Evolutionary conservation across 805 yeast genomes (phyloP).

Genomic region (Metschnikowia similis): DNA sequence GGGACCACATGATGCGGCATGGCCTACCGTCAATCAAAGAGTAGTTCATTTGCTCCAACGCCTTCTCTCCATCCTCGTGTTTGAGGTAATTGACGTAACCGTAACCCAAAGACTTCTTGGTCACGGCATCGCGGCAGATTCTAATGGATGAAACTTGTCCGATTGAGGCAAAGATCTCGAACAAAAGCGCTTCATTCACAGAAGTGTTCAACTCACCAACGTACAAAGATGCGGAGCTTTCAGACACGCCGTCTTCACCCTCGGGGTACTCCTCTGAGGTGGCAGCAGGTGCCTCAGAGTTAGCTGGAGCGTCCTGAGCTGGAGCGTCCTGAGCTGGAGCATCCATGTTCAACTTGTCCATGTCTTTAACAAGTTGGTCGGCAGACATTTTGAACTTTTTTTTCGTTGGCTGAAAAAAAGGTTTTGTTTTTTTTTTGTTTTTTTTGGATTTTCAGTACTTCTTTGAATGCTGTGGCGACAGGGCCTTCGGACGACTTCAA

Average conservation of each 20-base stretch:
- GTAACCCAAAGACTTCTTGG: conserved; percentile 95
- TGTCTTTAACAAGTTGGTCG: conserved; percentile 44
- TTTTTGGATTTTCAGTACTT: conserved; percentile 9
- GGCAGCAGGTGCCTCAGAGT: conserved; percentile 24
- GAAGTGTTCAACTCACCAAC: conserved; percentile 95
- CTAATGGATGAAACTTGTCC: conserved; percentile 96
- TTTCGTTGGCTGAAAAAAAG: conserved; percentile 9
- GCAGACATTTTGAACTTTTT: conserved; percentile 25
- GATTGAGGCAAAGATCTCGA: conserved; percentile 89
- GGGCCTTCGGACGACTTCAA: conserved; percentile 2
- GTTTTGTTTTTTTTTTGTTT: conserved; percentile 8
- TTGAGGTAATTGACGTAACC: conserved; percentile 96
- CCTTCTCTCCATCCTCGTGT: conserved; percentile 85
- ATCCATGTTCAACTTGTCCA: conserved; percentile 46
- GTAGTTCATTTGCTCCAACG: conserved; percentile 94
- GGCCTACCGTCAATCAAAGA: conserved; percentile 89
- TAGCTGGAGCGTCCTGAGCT: conserved; percentile 24
- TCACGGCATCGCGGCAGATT: conserved; percentile 97
- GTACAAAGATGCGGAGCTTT: conserved; percentile 79
- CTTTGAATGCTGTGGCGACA: conserved; percentile 4
- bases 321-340: conserved; percentile 35
- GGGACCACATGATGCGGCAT: conserved; percentile 99
- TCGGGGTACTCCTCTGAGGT: conserved; percentile 28
- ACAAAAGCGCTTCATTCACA: conserved; percentile 90
- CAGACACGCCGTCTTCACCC: conserved; percentile 40